Evolutionary conservation across 306 rosid genomes (phyloP).

Genomic region (Rosa rugosa): DNA sequence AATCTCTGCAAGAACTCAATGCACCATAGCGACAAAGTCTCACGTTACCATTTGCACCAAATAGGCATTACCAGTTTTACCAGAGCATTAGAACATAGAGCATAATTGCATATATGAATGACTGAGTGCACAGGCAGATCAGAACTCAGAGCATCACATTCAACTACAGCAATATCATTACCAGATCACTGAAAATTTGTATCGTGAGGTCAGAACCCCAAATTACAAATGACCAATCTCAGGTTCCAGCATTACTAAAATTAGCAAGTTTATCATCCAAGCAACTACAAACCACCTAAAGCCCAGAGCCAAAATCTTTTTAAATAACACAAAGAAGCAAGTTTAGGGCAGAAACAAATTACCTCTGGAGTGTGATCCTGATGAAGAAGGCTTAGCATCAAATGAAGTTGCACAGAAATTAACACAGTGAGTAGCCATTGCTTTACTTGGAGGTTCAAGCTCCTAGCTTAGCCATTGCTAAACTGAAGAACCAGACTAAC

Average conservation of each 20-base stretch:
- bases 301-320: not conserved
- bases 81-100: not conserved
- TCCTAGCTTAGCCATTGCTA: not conserved
- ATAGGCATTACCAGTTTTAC: not conserved
- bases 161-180: not conserved
- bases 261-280: constrained; percentile 8
- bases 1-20: not conserved
- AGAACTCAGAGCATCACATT: not conserved
- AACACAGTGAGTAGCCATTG: constrained; percentile 32
- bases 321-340: not conserved
- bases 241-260: not conserved
- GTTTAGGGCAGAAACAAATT: not conserved
- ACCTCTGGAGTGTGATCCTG: constrained; percentile 38
- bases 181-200: not conserved
- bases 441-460: not conserved
- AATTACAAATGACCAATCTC: not conserved
- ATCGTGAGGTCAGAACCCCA: not conserved
- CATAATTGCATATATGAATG: not conserved
- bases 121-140: not conserved
- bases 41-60: no score
- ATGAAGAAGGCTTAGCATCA: constrained; percentile 22
- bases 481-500: not conserved
- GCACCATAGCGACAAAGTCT: not conserved
- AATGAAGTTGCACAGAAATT: constrained; percentile 23
- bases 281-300: not conserved